Conservation (phyloP, 2,329 filamentous ascomycete genomes). For the Aspergillus ibericus region DNA sequence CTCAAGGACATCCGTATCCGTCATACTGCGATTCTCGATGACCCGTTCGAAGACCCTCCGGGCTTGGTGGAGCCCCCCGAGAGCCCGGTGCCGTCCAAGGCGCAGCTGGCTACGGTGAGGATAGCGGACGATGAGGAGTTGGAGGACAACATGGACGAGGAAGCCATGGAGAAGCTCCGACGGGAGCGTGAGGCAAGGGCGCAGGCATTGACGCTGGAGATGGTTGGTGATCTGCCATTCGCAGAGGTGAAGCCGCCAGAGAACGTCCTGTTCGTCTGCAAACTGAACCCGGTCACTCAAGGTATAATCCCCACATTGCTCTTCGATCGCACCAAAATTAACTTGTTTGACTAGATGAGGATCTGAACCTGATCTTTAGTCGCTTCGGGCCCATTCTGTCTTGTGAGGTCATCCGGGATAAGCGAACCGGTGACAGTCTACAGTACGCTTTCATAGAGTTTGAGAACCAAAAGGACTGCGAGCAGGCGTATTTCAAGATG, state of each 20-base stretch:
- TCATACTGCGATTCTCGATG: conserved; percentile 88
- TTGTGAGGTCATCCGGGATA: conserved; percentile 93
- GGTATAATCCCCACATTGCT: conserved; percentile 36
- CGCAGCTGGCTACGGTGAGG: conserved; percentile 85
- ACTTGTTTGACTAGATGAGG: conserved; percentile 63
- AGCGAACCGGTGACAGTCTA: conserved; percentile 87
- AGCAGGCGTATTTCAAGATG: conserved; percentile 98
- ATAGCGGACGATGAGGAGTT: conserved; percentile 87
- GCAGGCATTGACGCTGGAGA: conserved; percentile 91
- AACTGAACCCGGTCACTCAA: conserved; percentile 92
- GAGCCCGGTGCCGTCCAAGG: conserved; percentile 78
- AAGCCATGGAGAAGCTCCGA: conserved; percentile 73
- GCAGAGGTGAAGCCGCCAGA: conserved; percentile 96
- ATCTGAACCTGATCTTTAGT: conserved; percentile 92
- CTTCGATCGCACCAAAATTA: background rate
- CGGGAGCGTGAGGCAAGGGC: conserved; percentile 88
- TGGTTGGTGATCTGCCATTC: conserved; percentile 96
- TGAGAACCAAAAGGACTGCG: conserved; percentile 86
- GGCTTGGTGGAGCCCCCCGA: conserved; percentile 74
- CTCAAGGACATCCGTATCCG: conserved; percentile 93
- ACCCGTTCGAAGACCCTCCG: conserved; percentile 81
- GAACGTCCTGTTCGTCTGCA: conserved; percentile 97
- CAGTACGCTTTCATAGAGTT: conserved; percentile 99
- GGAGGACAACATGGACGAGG: conserved; percentile 75
- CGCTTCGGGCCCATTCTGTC: conserved; percentile 94